Base-by-base conservation (phyloP, 495 filamentous ascomycete genomes). In the Hypoxylon trugodes region DNA sequence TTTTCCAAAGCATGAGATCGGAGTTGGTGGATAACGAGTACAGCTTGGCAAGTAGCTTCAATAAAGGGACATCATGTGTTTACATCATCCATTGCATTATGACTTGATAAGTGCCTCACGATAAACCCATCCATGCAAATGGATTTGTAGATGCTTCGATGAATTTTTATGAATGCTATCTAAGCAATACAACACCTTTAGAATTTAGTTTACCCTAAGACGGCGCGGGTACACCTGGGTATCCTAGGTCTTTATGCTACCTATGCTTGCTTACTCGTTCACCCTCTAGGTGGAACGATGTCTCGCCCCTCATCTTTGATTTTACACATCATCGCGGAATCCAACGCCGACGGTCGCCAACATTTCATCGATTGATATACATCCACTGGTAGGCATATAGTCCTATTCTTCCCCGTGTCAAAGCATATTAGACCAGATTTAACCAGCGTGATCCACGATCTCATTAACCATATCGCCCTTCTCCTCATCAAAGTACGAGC, bases 391-490 rank as follows among this genome's bases (percentile, higher is more conserved):
- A 1, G 6, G 19, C 42, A 46, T 4, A 5, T 4, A 30, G 10
- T 30, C n/a, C n/a, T n/a, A 30, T 10, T 30, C 10, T 30, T 10
- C 28, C 4, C 16, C 22, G n/a, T 12, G 8, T 16, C 19, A 8
- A 19, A 2, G 13, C 15, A 15, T 21, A 37, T n/a, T n/a, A n/a
- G n/a, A n/a, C n/a, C n/a, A n/a, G n/a, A 24, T 8, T 28, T 81
- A 92, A 45, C 93, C 91, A 48, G 87, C 85, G 76, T 96, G 92
- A 62, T 93, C 91, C 12, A 96, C 93, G 70, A 97, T 96, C 80
- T 96, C 92, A 69, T 81, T 93, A 13, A 90, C 83, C 61, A 96
- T 68, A 59, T 87, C 82, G 36, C 91, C 90, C 71, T 90, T 82
- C 59, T 76, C 75, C 59, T 77, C 66, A 69, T 89, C 88, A 58